phyloP scores from a whole-genome alignment of 805 yeast genomes.

The Metschnikowia amazonensis region DNA sequence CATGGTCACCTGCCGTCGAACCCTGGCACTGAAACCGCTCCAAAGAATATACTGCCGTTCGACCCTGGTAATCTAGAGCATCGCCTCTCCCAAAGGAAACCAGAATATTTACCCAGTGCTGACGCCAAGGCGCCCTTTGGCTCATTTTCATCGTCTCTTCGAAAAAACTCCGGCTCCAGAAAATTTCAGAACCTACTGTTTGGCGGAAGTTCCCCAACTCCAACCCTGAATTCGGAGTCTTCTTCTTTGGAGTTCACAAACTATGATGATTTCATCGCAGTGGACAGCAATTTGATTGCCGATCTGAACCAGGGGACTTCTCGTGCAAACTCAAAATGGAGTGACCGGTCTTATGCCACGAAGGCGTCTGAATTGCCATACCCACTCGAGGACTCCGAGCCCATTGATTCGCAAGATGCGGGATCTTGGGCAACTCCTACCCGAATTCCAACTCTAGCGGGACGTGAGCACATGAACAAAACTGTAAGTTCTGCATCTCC shows the following conservation, averaged over 20 bases:
- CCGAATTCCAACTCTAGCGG: slow-evolving; percentile 13
- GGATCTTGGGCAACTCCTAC: slow-evolving; percentile 13
- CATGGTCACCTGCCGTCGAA: not conserved
- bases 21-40: not conserved
- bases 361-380: slow-evolving; percentile 6
- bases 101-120: not conserved
- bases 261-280: not conserved
- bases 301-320: not conserved
- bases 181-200: slow-evolving; percentile 19
- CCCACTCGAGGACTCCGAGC: slow-evolving; percentile 8
- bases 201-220: slow-evolving; percentile 12
- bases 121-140: not conserved
- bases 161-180: slow-evolving; percentile 4
- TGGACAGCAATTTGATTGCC: not conserved
- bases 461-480: slow-evolving; percentile 7
- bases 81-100: not conserved
- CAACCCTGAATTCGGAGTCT: slow-evolving; percentile 2
- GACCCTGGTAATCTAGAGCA: not conserved
- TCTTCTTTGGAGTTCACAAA: slow-evolving; percentile 4
- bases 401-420: slow-evolving; percentile 7
- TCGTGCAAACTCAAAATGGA: not conserved
- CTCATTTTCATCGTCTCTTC: not conserved
- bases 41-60: not conserved
- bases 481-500: not conserved
- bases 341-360: not conserved